A percentile compares a stretch with the other conserved stretches of the same genome.
Conservation (phyloP, 1,284 basidiomycete species). For the Naganishia sp. region DNA sequence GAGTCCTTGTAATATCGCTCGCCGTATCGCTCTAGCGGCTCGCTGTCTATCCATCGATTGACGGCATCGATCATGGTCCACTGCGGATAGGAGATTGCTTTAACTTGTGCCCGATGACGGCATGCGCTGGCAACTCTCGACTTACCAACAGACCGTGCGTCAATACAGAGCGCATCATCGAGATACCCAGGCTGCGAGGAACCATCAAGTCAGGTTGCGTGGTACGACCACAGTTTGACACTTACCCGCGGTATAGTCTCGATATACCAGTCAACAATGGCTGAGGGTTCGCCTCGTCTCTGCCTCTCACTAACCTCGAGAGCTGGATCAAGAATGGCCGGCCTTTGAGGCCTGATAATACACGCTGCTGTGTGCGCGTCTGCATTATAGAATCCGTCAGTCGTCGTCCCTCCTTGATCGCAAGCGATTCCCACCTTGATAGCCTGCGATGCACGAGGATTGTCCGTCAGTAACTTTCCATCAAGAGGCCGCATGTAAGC, state of each 20-base stretch:
- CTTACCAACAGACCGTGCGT: slow-evolving; percentile 50
- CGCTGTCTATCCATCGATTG: slow-evolving; percentile 48
- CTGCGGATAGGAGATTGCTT: not conserved
- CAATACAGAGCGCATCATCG: slow-evolving; percentile 52
- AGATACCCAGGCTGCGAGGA: slow-evolving; percentile 47
- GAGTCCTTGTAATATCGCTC: slow-evolving; percentile 14
- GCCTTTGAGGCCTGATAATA: slow-evolving; percentile 45
- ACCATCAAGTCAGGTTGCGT: not conserved
- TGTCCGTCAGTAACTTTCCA: not conserved
- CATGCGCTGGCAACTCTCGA: not conserved
- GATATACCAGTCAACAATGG: slow-evolving; percentile 48
- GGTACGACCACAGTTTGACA: not conserved
- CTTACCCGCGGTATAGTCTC: slow-evolving; percentile 50
- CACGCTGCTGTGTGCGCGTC: slow-evolving; percentile 54
- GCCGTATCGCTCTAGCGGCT: slow-evolving; percentile 41
- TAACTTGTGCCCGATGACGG: not conserved
- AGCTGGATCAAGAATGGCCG: slow-evolving; percentile 48
- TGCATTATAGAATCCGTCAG: slow-evolving; percentile 9
- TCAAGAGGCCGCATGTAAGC: not conserved
- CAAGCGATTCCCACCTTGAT: slow-evolving; percentile 42
- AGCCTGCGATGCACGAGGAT: slow-evolving; percentile 37
- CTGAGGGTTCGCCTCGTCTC: slow-evolving; percentile 48
- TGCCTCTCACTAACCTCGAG: slow-evolving; percentile 48
- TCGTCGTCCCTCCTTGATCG: no score
- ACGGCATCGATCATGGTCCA: slow-evolving; percentile 54